These are phyloP conservation scores for Eucalyptus sp. DNA, from an alignment of 345 rosid species.

Conservation along the genomic window DNA sequence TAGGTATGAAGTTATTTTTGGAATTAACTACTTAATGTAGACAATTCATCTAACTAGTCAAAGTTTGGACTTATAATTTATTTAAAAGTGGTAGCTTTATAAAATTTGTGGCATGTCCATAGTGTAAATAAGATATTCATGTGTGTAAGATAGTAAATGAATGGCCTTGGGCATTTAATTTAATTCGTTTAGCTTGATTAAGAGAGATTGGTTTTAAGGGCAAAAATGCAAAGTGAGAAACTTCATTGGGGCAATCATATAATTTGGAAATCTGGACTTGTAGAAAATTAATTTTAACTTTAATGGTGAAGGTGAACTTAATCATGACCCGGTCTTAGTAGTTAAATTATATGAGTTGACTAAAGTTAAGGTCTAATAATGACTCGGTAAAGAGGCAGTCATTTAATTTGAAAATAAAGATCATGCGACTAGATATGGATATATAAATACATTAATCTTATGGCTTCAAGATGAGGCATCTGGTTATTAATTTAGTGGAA, in stretches of 20 bases:
- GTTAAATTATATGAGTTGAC: background rate
- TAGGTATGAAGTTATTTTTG: background rate
- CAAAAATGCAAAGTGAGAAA: background rate
- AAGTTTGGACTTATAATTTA: background rate
- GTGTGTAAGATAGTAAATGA: background rate
- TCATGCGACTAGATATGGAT: background rate
- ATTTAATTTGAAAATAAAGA: background rate
- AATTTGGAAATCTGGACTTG: background rate
- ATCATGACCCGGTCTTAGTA: background rate
- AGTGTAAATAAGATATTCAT: background rate
- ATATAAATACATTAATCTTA: background rate
- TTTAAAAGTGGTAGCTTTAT: background rate
- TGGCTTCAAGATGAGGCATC: background rate
- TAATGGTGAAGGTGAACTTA: background rate
- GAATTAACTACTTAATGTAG: background rate
- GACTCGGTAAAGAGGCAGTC: background rate
- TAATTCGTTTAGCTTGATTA: background rate
- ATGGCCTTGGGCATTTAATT: background rate
- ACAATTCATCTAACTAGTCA: background rate
- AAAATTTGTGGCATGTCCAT: background rate
- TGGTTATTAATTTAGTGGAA: background rate
- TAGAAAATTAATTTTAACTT: background rate
- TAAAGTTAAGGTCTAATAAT: background rate
- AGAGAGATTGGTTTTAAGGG: background rate
- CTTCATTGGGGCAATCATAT: background rate